phyloP scores from a whole-genome alignment of 192 early-diverging fungal species.

The Phycomyces blakesleeanus region DNA sequence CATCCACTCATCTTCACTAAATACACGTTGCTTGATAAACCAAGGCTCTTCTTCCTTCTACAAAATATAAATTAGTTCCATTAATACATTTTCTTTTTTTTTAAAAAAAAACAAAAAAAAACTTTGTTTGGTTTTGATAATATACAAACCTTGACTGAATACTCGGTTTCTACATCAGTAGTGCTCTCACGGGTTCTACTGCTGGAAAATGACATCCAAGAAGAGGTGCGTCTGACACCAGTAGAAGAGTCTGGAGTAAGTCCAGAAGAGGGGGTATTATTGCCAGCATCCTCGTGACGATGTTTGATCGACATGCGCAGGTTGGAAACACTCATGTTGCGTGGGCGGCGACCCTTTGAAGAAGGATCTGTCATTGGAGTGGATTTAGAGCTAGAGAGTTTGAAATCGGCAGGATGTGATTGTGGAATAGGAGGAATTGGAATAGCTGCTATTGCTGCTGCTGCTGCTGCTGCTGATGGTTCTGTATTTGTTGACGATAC shows the following conservation, averaged over 20 bases:
- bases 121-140: no score
- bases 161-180: no score
- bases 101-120: no score
- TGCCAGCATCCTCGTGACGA: neutral
- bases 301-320: constrained; percentile 22
- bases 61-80: no score
- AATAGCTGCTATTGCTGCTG: neutral
- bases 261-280: no score
- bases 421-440: constrained; percentile 12
- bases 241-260: no score
- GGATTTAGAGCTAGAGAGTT: constrained; percentile 18
- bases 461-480: no score
- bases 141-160: no score
- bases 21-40: constrained; percentile 13
- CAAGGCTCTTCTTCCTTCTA: constrained; percentile 1
- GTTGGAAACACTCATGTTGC: constrained; percentile 30
- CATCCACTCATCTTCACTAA: constrained; percentile 24
- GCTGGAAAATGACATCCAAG: neutral
- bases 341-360: constrained; percentile 18
- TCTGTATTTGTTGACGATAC: no score
- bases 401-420: constrained; percentile 7
- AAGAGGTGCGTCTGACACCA: neutral
- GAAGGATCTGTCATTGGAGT: constrained; percentile 13
- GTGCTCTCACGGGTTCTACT: neutral
- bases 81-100: no score